Evolutionary conservation across 345 rosid genomes (phyloP), one percentile per base, ranked within the genome.

Genomic region (Gossypium mustelinum): DNA sequence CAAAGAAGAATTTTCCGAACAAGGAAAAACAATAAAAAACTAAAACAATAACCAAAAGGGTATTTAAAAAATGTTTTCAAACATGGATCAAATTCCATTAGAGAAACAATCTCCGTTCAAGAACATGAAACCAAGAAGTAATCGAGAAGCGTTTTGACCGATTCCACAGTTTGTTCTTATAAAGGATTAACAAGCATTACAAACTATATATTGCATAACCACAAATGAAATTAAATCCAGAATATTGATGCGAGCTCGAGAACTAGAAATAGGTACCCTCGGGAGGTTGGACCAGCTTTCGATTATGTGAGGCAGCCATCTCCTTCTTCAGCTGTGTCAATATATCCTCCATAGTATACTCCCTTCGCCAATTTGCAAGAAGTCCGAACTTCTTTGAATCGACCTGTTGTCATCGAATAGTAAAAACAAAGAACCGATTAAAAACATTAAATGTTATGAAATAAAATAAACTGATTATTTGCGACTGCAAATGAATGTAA

Each of bases 221-320:
- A 81, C 67, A 55, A 73, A 78, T 58, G 80, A 82, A 68, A 82
- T 61, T 75, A 72, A 73, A 63, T 73, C 75, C 81, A 39, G 60
- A 57, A 54, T 78, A 64, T 47, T 64, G 65, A 73, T 79, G 78
- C 44, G 70, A 58, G 57, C 68, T 78, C 39, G 54, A 68, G 44
- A 75, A 73, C 87, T 89, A 90, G 89, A 89, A 89, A 84, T 87
- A 90, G 82, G 92, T 84, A 70, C 96, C 93, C 85, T 90, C 96
- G 0, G 89, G 91, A 78, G 96, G 96, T 78, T 89, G 94, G 79
- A 89, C 94, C 79, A 89, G 86, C 89, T 89, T 89, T 74, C 92
- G 85, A 80, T 87, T 90, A 62, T 90, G 90, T 25, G 90, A 83
- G 3, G 89, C 75, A 13, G 90, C 85, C 96, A 90, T 90, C 78